Evolutionary conservation across 2,329 filamentous ascomycete genomes (phyloP).

Genomic region (Xylaria multiplex): DNA sequence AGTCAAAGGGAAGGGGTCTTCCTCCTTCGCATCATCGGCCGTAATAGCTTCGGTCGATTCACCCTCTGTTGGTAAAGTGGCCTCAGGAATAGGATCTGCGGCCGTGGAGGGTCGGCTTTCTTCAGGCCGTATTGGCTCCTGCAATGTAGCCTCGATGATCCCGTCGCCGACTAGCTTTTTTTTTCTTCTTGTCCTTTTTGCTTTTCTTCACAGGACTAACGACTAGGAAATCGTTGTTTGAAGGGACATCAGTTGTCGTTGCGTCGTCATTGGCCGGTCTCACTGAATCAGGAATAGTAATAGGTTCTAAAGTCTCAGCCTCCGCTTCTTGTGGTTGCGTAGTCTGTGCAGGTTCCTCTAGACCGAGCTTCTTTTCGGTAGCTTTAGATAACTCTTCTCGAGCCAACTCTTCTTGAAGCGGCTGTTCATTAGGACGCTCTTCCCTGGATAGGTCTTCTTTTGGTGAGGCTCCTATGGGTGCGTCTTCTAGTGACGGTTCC

Average conservation of each 20-base stretch:
- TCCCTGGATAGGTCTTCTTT: background rate
- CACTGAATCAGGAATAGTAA: constrained; percentile 1
- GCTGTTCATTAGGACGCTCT: background rate
- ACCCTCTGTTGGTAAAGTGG: background rate
- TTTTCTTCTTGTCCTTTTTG: constrained; percentile 50
- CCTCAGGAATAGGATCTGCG: constrained; percentile 1
- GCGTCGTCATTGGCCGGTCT: constrained; percentile 14
- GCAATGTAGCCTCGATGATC: constrained; percentile 11
- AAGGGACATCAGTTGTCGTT: constrained; percentile 28
- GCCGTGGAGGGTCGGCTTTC: constrained; percentile 23
- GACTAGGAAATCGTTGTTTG: background rate
- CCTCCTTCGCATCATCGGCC: constrained; percentile 8
- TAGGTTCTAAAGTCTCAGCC: constrained; percentile 11
- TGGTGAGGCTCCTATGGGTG: background rate
- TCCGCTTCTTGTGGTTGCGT: background rate
- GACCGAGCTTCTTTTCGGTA: background rate
- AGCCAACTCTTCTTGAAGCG: background rate
- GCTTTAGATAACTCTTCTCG: constrained; percentile 2
- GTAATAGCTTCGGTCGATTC: constrained; percentile 2
- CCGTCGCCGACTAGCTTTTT: constrained; percentile 36
- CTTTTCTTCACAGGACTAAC: constrained; percentile 35
- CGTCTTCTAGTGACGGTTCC: background rate
- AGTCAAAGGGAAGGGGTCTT: constrained; percentile 20
- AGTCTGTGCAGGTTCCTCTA: background rate
- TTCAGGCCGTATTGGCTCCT: constrained; percentile 28